Evolutionary conservation across 805 yeast species (phyloP).

Genomic region (Metschnikowia amazonensis): DNA sequence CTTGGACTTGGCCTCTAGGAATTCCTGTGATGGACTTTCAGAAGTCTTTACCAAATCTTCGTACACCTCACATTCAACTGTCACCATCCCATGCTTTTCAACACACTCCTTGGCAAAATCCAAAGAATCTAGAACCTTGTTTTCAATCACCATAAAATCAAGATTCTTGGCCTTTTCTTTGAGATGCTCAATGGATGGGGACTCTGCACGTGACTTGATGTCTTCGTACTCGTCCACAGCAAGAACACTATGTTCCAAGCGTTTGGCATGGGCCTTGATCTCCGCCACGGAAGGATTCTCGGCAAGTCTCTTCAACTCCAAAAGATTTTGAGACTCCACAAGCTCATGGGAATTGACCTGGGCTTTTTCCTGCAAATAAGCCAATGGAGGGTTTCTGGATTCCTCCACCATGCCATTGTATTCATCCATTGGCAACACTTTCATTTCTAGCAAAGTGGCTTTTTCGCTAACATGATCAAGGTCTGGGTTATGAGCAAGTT

Average conservation of each 20-base stretch:
- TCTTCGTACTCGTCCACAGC: not conserved
- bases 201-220: constrained; percentile 2
- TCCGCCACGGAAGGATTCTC: constrained; percentile 18
- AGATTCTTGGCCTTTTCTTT: constrained; percentile 5
- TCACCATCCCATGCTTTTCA: constrained; percentile 4
- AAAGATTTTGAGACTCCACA: constrained; percentile 1
- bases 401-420: constrained; percentile 1
- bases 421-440: constrained; percentile 9
- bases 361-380: constrained; percentile 10
- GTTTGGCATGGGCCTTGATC: constrained; percentile 13
- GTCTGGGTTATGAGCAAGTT: constrained; percentile 30
- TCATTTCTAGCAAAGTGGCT: constrained; percentile 12
- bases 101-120: constrained; percentile 9
- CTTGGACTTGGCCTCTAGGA: constrained; percentile 10
- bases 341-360: constrained; percentile 3
- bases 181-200: constrained; percentile 7
- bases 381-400: constrained; percentile 8
- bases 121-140: not conserved
- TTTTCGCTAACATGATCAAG: constrained; percentile 16
- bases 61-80: constrained; percentile 2
- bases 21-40: constrained; percentile 5
- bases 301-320: constrained; percentile 15
- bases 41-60: not conserved
- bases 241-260: not conserved
- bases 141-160: not conserved